Conservation (phyloP, 805 yeast genomes). For the Saccharomycopsis schoenii region DNA sequence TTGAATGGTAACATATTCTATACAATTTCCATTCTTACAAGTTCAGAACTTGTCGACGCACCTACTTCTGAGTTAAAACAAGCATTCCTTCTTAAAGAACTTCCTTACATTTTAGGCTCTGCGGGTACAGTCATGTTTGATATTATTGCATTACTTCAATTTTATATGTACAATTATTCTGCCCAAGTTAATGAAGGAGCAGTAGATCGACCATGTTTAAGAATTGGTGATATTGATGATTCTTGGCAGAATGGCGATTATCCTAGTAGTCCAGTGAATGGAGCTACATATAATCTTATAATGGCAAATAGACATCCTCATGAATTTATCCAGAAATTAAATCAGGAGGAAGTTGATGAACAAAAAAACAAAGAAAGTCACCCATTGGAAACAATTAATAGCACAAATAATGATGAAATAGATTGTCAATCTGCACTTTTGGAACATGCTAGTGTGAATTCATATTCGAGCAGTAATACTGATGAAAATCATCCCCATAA, state of each 20-base stretch:
- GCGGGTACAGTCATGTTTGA: slow-evolving; percentile 82
- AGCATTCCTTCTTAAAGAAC: slow-evolving; percentile 52
- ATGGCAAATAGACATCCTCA: background rate
- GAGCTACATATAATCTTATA: background rate
- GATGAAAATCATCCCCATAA: background rate
- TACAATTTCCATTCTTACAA: slow-evolving; percentile 60
- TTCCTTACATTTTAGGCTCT: slow-evolving; percentile 79
- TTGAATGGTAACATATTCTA: slow-evolving; percentile 71
- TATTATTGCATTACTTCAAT: slow-evolving; percentile 55
- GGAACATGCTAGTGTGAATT: background rate
- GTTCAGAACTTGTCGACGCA: slow-evolving; percentile 40
- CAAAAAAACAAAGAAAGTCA: background rate
- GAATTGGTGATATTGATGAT: background rate
- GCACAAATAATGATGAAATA: background rate
- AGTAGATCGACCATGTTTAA: background rate
- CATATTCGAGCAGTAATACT: background rate
- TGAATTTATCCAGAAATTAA: background rate
- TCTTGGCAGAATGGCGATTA: background rate
- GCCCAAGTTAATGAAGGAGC: background rate
- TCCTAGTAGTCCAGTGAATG: background rate
- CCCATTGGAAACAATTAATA: background rate
- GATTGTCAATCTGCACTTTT: background rate
- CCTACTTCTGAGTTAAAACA: slow-evolving; percentile 12
- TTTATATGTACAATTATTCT: background rate
- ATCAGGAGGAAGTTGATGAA: background rate